Evolutionary conservation across 495 filamentous ascomycete genomes (phyloP).

Genomic region (Bacidia rubella): DNA sequence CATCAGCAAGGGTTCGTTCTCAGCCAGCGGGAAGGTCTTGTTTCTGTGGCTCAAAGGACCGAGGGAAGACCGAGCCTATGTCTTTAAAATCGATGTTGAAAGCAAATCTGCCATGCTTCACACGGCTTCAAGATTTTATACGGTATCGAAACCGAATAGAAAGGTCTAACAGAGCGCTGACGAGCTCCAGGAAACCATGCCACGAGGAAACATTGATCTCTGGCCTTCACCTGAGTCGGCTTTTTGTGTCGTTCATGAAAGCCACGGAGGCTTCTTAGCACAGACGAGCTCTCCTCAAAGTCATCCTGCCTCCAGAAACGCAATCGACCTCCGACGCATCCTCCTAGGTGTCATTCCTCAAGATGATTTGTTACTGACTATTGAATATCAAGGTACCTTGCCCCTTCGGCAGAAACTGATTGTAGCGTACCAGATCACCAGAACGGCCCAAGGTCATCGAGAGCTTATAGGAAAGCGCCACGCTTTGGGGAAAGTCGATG

Average conservation of each 20-base stretch:
- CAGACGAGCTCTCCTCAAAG: not conserved
- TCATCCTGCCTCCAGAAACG: not conserved
- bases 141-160: too few relatives aligned
- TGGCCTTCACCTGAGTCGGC: slow-evolving; percentile 2
- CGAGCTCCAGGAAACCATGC: too few relatives aligned
- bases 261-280: slow-evolving; percentile 3
- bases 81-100: not conserved
- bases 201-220: not conserved
- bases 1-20: not conserved
- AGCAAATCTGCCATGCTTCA: not conserved
- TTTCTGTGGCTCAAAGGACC: not conserved
- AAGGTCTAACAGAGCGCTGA: too few relatives aligned
- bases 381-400: not conserved
- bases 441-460: too few relatives aligned
- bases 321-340: not conserved
- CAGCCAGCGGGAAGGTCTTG: not conserved
- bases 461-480: too few relatives aligned
- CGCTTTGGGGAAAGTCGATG: too few relatives aligned
- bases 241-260: slow-evolving; percentile 2
- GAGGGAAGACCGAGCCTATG: not conserved
- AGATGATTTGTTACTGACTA: not conserved
- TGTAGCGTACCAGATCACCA: not conserved
- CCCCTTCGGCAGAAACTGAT: not conserved
- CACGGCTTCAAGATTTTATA: too few relatives aligned
- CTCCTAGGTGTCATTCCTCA: not conserved